Percentiles rank a stretch among this genome's conserved stretches.
Evolutionary conservation across 345 rosid genomes (phyloP).

Genomic region (Angophora floribunda): DNA sequence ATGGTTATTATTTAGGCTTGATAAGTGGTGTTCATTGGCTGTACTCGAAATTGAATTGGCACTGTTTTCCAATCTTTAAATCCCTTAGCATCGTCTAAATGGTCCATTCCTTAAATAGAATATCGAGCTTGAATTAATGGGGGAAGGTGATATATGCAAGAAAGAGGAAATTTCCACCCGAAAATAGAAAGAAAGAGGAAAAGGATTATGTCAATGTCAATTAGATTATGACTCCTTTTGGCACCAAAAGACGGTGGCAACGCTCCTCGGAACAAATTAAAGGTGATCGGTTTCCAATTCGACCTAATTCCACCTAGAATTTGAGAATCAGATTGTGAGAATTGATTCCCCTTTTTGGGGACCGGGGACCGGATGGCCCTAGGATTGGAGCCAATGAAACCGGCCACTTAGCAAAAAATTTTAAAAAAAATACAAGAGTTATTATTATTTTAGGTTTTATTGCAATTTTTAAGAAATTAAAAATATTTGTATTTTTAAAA

Average conservation of each 20-base stretch:
- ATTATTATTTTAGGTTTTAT: no score
- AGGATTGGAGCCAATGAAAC: no score
- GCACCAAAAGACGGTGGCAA: neutral
- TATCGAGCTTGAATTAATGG: neutral
- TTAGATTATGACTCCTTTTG: neutral
- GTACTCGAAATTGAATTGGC: neutral
- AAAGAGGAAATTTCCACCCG: neutral
- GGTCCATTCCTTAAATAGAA: neutral
- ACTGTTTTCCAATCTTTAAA: neutral
- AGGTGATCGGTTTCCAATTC: no score
- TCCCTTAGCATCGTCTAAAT: neutral
- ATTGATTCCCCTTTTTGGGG: no score
- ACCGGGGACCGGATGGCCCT: no score
- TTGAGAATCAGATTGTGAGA: no score
- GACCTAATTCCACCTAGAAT: no score
- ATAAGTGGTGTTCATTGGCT: neutral
- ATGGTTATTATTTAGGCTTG: neutral
- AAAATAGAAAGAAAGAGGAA: neutral
- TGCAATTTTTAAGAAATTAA: no score
- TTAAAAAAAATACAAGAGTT: no score
- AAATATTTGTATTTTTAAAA: no score
- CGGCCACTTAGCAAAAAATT: no score
- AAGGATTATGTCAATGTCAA: neutral
- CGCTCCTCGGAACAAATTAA: no score
- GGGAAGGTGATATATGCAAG: neutral